Conservation (phyloP, 2,329 filamentous ascomycete species). For the Aureobasidium sp. region DNA sequence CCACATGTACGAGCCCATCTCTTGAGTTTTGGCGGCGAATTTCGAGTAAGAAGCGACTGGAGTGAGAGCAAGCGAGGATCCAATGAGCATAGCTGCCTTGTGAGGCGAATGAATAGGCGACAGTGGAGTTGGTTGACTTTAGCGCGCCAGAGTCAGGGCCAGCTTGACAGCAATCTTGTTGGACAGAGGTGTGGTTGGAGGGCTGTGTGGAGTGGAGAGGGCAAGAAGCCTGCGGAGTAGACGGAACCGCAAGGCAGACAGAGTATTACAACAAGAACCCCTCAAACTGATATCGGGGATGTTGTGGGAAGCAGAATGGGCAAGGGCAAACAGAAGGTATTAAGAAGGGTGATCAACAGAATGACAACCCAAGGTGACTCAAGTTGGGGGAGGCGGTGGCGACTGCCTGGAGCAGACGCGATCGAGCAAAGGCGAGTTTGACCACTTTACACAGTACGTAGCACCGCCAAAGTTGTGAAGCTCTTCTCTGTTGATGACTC, state of each 20-base stretch:
- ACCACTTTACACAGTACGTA: too few species aligned
- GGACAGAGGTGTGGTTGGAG: not conserved
- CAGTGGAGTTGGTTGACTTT: not conserved
- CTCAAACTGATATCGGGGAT: not conserved
- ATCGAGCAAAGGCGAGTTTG: not conserved
- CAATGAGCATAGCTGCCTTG: slow-evolving; percentile 15
- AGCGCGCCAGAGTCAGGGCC: not conserved
- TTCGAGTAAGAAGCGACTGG: slow-evolving; percentile 17
- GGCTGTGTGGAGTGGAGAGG: not conserved
- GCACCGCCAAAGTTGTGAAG: not conserved
- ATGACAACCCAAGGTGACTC: not conserved
- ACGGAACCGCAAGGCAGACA: slow-evolving; percentile 1
- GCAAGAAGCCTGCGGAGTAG: not conserved
- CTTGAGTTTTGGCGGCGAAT: not conserved
- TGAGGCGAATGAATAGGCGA: not conserved
- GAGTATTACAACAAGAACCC: not conserved
- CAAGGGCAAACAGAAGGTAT: slow-evolving; percentile 3
- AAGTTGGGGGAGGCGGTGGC: not conserved
- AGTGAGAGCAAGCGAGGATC: slow-evolving; percentile 5
- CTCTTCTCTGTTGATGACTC: not conserved
- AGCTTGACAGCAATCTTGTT: not conserved
- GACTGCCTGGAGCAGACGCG: not conserved
- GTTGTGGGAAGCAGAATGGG: not conserved
- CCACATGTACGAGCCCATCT: slow-evolving; percentile 17
- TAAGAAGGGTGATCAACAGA: slow-evolving; percentile 1